Percentiles rank a stretch among this genome's conserved stretches.
Evolutionary conservation across 2,329 filamentous ascomycete species (phyloP).

Genomic region (Zymoseptoria passerinii): DNA sequence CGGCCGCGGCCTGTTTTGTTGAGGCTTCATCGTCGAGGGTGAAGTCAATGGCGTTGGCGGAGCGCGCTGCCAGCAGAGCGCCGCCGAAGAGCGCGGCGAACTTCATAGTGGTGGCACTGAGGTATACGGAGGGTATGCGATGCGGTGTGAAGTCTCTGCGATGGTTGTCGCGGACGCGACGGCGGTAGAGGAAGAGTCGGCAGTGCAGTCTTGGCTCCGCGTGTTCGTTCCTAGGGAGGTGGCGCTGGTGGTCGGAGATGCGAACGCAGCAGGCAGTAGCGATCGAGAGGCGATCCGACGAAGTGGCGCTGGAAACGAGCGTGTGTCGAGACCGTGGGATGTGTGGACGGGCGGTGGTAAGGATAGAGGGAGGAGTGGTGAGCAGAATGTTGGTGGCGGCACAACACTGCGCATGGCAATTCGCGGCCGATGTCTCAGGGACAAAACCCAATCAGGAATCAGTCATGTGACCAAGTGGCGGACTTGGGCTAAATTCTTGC

Average conservation of each 20-base stretch:
- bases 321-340: not conserved
- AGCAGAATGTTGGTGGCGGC: not conserved
- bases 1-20: conserved; percentile 35
- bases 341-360: not conserved
- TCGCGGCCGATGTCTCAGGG: not conserved
- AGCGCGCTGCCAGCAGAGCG: not conserved
- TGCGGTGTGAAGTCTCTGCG: not conserved
- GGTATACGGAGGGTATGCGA: not conserved
- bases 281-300: not conserved
- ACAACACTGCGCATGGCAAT: not conserved
- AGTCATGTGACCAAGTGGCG: not conserved
- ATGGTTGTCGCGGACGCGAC: not conserved
- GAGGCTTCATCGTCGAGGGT: conserved; percentile 25
- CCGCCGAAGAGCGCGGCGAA: conserved; percentile 11
- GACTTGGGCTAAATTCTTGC: not conserved
- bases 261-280: not conserved
- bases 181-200: not conserved
- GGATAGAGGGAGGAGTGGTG: not conserved
- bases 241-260: not conserved
- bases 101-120: conserved; percentile 7
- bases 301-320: not conserved
- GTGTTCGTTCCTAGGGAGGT: not conserved
- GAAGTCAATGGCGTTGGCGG: conserved; percentile 11
- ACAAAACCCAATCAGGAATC: not conserved
- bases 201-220: not conserved